These are phyloP conservation scores for Pistacia atlantica DNA, from an alignment of 345 rosid genomes.

Conservation along the genomic window DNA sequence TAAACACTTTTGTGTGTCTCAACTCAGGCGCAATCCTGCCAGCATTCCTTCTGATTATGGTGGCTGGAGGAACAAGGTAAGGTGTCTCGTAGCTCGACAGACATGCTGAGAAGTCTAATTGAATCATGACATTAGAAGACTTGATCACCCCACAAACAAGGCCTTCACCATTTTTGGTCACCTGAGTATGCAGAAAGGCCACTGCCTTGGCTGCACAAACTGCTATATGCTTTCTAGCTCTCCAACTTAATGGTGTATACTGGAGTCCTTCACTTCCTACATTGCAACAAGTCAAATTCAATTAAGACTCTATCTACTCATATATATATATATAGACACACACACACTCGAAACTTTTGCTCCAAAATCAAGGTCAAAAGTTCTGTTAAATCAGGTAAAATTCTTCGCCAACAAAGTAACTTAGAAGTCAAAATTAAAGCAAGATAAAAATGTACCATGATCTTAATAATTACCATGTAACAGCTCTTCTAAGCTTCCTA, in stretches of 20 bases:
- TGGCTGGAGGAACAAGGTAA: conserved; percentile 26
- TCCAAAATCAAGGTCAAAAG: not conserved
- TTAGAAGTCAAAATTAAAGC: not conserved
- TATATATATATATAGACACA: no score
- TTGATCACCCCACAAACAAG: conserved; percentile 34
- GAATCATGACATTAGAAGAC: conserved; percentile 33
- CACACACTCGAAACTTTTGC: not conserved
- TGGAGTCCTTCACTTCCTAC: conserved; percentile 41
- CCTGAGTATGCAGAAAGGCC: conserved; percentile 30
- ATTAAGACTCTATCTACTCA: not conserved
- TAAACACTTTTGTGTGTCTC: conserved; percentile 14
- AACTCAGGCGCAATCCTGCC: conserved; percentile 34
- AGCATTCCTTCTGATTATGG: conserved; percentile 31
- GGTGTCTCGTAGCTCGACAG: conserved; percentile 40
- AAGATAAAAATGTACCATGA: not conserved
- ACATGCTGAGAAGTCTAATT: conserved; percentile 29
- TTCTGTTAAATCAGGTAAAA: not conserved
- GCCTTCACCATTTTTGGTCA: conserved; percentile 19
- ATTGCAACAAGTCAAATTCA: conserved; percentile 1
- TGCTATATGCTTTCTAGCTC: conserved; percentile 26
- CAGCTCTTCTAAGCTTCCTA: conserved; percentile 46
- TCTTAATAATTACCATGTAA: conserved; percentile 31
- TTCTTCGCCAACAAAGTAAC: not conserved
- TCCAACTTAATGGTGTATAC: conserved; percentile 31
- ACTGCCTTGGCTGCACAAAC: conserved; percentile 34